A percentile compares a stretch with the other conserved stretches of the same genome.
phyloP scores from a whole-genome alignment of 2,329 filamentous ascomycete species.

The Neofusicoccum kwambonambiense region DNA sequence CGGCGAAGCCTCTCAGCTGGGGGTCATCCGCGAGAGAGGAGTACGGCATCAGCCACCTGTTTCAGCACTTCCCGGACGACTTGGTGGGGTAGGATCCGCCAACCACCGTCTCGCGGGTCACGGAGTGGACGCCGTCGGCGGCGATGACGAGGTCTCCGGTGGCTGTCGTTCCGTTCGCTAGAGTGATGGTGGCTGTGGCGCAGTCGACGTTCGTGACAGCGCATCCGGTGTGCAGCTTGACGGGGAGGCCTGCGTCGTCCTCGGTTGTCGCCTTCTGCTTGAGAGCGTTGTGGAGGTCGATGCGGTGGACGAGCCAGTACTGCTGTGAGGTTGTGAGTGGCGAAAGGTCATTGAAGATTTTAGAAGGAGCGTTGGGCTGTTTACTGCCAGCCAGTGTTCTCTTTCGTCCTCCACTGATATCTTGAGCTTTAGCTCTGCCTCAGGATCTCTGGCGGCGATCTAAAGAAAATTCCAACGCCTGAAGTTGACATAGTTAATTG shows the following conservation, averaged over 20 bases:
- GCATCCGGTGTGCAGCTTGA: constrained; percentile 41
- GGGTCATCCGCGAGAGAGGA: constrained; percentile 43
- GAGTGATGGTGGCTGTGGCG: constrained; percentile 40
- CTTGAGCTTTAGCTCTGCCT: not conserved
- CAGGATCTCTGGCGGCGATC: not conserved
- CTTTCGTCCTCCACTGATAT: not conserved
- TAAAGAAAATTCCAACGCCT: not conserved
- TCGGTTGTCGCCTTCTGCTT: constrained; percentile 35
- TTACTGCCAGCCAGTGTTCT: not conserved
- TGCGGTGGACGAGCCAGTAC: constrained; percentile 45
- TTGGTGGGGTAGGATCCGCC: constrained; percentile 39
- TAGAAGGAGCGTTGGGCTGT: not conserved
- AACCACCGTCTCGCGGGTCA: constrained; percentile 28
- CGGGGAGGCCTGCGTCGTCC: constrained; percentile 36
- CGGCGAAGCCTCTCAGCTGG: constrained; percentile 38
- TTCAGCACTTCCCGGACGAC: constrained; percentile 56
- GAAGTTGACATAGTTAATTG: not conserved
- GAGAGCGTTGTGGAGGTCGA: constrained; percentile 53
- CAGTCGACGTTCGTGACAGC: constrained; percentile 47
- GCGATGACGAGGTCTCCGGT: constrained; percentile 54
- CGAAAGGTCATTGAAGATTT: not conserved
- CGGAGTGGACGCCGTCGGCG: constrained; percentile 53
- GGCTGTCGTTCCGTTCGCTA: constrained; percentile 46
- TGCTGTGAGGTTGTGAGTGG: too few species aligned
- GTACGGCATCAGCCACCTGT: constrained; percentile 54